Evolutionary conservation across 2,329 filamentous ascomycete species (phyloP).

Genomic region (Fusarium anthophilum): DNA sequence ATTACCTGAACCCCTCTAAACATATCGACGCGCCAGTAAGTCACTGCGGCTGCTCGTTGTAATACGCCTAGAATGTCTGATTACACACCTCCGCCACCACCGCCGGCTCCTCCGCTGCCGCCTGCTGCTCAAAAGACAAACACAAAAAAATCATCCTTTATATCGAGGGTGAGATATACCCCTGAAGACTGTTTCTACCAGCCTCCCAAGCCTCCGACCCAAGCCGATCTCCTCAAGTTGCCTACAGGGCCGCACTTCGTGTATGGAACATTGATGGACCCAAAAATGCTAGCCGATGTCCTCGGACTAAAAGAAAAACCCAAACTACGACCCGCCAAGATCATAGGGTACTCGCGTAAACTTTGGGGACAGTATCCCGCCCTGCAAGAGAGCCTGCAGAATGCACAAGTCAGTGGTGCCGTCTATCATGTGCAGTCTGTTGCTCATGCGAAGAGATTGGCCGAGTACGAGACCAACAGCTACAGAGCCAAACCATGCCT

Average conservation of each 20-base stretch:
- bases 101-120: background rate
- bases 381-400: background rate
- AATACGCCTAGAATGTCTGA: background rate
- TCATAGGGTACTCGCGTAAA: background rate
- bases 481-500: background rate
- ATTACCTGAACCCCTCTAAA: accelerated
- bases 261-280: slow-evolving; percentile 8
- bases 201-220: accelerated
- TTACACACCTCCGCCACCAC: background rate
- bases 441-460: background rate
- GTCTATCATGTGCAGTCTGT: background rate
- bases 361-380: slow-evolving; percentile 14
- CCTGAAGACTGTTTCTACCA: background rate
- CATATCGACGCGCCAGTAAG: background rate
- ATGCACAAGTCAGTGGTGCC: background rate
- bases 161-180: background rate
- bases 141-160: background rate
- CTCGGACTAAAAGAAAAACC: background rate
- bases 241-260: background rate
- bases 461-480: slow-evolving; percentile 2
- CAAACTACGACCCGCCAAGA: background rate
- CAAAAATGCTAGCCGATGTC: background rate
- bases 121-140: accelerated
- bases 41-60: background rate
- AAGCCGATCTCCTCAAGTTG: background rate